These are phyloP conservation scores for Prinsepia uniflora DNA, from an alignment of 306 rosid genomes.

Conservation along the genomic window DNA sequence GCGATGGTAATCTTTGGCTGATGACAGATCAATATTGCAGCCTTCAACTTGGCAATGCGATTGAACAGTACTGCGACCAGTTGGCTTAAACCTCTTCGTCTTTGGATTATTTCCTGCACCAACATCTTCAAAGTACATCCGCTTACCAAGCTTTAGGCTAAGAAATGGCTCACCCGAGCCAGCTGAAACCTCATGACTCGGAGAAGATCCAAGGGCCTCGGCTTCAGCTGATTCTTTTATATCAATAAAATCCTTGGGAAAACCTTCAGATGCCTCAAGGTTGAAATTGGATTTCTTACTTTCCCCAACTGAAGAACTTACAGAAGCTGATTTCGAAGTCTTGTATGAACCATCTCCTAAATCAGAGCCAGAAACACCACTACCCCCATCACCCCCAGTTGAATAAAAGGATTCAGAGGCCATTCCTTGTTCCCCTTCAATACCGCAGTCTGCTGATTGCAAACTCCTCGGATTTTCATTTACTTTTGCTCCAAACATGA, in stretches of 20 bases:
- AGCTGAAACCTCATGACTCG: slow-evolving; percentile 47
- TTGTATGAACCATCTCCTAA: slow-evolving; percentile 45
- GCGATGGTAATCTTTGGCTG: slow-evolving; percentile 83
- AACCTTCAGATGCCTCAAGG: slow-evolving; percentile 45
- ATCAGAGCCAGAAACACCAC: slow-evolving; percentile 56
- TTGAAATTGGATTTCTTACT: slow-evolving; percentile 57
- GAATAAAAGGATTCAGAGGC: slow-evolving; percentile 49
- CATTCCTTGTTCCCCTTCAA: slow-evolving; percentile 51
- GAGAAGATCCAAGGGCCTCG: slow-evolving; percentile 42
- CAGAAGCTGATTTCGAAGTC: slow-evolving; percentile 71
- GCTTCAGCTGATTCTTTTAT: slow-evolving; percentile 45
- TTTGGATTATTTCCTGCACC: slow-evolving; percentile 38
- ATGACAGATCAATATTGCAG: slow-evolving; percentile 73
- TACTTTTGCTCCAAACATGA: slow-evolving; percentile 45
- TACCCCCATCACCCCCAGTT: slow-evolving; percentile 39
- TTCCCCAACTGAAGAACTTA: slow-evolving; percentile 61
- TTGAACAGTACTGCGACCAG: slow-evolving; percentile 32
- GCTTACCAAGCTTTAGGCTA: slow-evolving; percentile 84
- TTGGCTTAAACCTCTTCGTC: slow-evolving; percentile 48
- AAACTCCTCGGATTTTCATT: slow-evolving; percentile 49
- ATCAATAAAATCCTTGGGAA: slow-evolving; percentile 42
- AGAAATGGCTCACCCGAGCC: slow-evolving; percentile 76
- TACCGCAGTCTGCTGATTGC: slow-evolving; percentile 46
- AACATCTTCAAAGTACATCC: slow-evolving; percentile 70
- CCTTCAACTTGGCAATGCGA: slow-evolving; percentile 88